phyloP scores from a whole-genome alignment of 805 yeast species.

The Monosporozyma solicola region DNA sequence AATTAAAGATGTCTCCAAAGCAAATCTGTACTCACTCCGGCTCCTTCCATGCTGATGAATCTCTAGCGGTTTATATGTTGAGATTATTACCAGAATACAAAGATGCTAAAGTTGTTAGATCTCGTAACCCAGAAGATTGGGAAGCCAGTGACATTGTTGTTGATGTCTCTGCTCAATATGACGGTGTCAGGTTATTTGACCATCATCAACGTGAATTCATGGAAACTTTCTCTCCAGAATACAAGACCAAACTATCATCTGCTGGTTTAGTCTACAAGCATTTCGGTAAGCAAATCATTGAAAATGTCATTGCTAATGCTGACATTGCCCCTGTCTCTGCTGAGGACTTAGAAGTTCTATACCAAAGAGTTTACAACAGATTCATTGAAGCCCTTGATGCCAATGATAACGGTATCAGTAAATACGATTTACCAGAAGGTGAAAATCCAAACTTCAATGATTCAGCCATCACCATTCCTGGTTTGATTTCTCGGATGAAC shows the following conservation, averaged over 20 bases:
- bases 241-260: slow-evolving; percentile 73
- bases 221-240: slow-evolving; percentile 57
- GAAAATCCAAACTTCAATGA: slow-evolving; percentile 59
- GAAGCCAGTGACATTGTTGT: slow-evolving; percentile 85
- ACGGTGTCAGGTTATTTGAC: slow-evolving; percentile 72
- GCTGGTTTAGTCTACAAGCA: slow-evolving; percentile 92
- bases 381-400: slow-evolving; percentile 92
- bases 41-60: slow-evolving; percentile 93
- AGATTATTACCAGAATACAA: slow-evolving; percentile 59
- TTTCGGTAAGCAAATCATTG: slow-evolving; percentile 63
- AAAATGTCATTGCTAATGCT: slow-evolving; percentile 35
- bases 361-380: slow-evolving; percentile 70
- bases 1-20: slow-evolving; percentile 8
- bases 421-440: slow-evolving; percentile 40
- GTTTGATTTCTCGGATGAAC: slow-evolving; percentile 68
- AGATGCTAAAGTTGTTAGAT: slow-evolving; percentile 64
- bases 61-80: slow-evolving; percentile 84
- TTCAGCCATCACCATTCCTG: slow-evolving; percentile 65
- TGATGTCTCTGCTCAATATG: slow-evolving; percentile 86
- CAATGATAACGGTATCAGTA: slow-evolving; percentile 85
- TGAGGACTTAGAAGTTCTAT: slow-evolving; percentile 52
- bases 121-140: slow-evolving; percentile 76
- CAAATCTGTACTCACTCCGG: slow-evolving; percentile 90
- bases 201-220: slow-evolving; percentile 93
- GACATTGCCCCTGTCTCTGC: slow-evolving; percentile 5